Base-by-base conservation (phyloP, 1,139 yeast genomes). In the Yamadazyma atlantica region DNA sequence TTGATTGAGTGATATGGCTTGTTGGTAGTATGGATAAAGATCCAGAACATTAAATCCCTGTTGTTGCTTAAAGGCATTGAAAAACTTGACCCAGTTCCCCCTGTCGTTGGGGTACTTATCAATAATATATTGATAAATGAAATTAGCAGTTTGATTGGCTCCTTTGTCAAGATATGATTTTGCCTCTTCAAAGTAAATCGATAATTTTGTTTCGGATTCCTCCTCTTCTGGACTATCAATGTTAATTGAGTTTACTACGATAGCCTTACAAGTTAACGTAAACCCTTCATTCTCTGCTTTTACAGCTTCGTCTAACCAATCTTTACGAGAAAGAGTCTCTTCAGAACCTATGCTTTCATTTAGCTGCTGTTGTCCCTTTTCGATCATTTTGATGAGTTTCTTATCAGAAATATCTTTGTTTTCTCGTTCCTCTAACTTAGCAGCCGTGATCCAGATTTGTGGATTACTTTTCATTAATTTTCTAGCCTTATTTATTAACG, bases 371-470 rank as follows among this genome's bases (percentile, higher is more conserved):
- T 79, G 62, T 4, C 85, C 90, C 44, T 77, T 76, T 7, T 57
- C 62, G 35, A 86, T 54, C 32, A 82, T 50, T 42, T 72, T 73
- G 1, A 48, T 46, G 4, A 73, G 50, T 39, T 72, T 72, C 17
- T 65, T 62, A 6, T 58, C 64, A 2, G 69, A 59, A 0, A 60
- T 52, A 0, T 42, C 38, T 1, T 57, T 54, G 28, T 60, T 54
- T 29, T 64, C 69, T 36, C 74, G 66, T 52, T 87, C 95, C 57
- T 88, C 95, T 12, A 88, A 55, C 42, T 80, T 75, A 1, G 81
- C 74, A 1, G 89, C 90, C 0, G 82, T 69, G 1, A 87, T 61
- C 94, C 95, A 87, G 1, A 88, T 70, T 19, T 71, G 69, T 33
- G 70, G 61, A n/a, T 79, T 73, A 4, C 69, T 63, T 4, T 75